Conservation (phyloP, 352 stramenopile genomes). For the Nothophytophthora sp. region DNA sequence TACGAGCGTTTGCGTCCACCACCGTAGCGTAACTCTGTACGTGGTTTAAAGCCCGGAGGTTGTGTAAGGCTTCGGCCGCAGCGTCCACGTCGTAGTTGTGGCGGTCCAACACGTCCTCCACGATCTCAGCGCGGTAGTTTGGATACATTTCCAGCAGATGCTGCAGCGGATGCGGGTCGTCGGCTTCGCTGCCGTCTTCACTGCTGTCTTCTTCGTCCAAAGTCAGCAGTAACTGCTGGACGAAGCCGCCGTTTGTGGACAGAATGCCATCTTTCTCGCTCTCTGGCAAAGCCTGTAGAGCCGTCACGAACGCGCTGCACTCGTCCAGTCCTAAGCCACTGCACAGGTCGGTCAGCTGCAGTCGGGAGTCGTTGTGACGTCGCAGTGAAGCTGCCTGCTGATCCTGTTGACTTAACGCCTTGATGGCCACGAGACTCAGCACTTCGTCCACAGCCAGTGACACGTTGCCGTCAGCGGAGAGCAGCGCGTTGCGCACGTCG, state of each 20-base stretch:
- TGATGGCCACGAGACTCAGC: constrained; percentile 56
- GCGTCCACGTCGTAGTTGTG: constrained; percentile 59
- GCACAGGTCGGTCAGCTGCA: constrained; percentile 64
- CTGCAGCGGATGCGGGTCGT: constrained; percentile 52
- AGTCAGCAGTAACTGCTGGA: constrained; percentile 65
- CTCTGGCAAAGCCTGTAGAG: constrained; percentile 43
- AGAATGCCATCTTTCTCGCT: constrained; percentile 44
- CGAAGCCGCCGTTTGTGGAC: constrained; percentile 51
- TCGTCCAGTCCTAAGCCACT: constrained; percentile 49
- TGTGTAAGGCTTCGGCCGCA: constrained; percentile 51
- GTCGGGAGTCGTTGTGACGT: constrained; percentile 14
- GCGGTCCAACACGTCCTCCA: constrained; percentile 65
- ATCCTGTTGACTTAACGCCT: constrained; percentile 41
- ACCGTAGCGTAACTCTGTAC: constrained; percentile 69
- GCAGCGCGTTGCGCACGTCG: constrained; percentile 38
- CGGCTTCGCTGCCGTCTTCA: constrained; percentile 22
- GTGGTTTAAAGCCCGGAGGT: constrained; percentile 49
- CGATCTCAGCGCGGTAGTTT: constrained; percentile 53
- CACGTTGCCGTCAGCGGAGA: constrained; percentile 40
- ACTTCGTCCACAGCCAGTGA: constrained; percentile 60
- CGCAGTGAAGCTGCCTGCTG: constrained; percentile 20
- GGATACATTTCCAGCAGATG: constrained; percentile 58
- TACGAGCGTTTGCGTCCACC: constrained; percentile 29
- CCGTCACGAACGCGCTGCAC: constrained; percentile 51
- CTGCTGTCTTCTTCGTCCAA: constrained; percentile 47